A percentile compares a stretch with the other conserved stretches of the same genome.
Evolutionary conservation across 225 moss, liverwort and hornwort genomes (phyloP).

Genomic region (Pleurozium schreberi): DNA sequence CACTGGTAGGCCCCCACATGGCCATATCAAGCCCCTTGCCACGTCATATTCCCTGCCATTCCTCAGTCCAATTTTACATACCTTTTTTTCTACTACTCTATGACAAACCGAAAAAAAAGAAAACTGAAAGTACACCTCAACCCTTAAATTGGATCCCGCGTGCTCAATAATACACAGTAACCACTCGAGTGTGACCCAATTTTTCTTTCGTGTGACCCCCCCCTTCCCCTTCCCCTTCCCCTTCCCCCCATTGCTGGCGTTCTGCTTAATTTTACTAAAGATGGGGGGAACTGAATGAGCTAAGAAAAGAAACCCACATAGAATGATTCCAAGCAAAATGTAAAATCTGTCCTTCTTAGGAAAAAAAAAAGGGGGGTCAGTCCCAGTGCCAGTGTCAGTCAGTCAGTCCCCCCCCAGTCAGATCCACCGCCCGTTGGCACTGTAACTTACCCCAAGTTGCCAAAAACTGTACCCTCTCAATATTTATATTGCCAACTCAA

Average conservation of each 20-base stretch:
- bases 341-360: neutral
- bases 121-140: neutral
- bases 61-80: neutral
- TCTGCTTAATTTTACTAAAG: neutral
- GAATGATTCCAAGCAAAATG: neutral
- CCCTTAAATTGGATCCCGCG: conserved; percentile 2
- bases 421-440: neutral
- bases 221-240: too few species aligned
- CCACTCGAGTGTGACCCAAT: neutral
- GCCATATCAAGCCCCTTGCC: neutral
- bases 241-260: neutral
- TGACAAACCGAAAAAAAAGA: neutral
- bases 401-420: neutral
- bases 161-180: neutral
- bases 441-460: neutral
- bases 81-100: neutral
- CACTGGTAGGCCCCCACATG: neutral
- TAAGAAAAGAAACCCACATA: neutral
- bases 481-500: too few species aligned
- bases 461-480: neutral
- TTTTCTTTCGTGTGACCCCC: neutral
- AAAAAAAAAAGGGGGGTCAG: neutral
- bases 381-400: neutral
- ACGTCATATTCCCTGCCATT: neutral
- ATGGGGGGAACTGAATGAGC: neutral